phyloP scores from a whole-genome alignment of 2,329 filamentous ascomycete genomes.

The Dryadomyces quercivorus region DNA sequence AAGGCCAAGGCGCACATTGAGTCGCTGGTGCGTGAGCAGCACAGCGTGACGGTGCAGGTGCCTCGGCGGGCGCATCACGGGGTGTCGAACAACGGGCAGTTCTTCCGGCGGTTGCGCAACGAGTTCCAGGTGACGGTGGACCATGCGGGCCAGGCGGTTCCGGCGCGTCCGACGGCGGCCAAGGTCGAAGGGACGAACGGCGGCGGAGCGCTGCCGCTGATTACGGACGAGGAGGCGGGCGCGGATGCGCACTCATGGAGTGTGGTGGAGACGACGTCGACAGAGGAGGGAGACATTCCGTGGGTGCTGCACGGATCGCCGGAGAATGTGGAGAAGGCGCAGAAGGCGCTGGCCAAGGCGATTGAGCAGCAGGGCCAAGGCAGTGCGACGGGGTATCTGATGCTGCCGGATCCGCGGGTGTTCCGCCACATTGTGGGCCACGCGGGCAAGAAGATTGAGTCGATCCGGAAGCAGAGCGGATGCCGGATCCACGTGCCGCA shows the following conservation, averaged over 20 bases:
- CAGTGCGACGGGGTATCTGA: conserved; percentile 70
- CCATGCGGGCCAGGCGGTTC: conserved; percentile 69
- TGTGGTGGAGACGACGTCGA: conserved; percentile 49
- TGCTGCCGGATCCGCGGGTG: conserved; percentile 76
- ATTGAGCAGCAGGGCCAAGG: conserved; percentile 59
- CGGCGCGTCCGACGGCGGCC: conserved; percentile 51
- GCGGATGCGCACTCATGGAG: conserved; percentile 73
- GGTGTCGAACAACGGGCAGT: conserved; percentile 77
- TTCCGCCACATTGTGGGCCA: conserved; percentile 87
- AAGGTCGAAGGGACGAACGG: conserved; percentile 35
- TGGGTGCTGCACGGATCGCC: conserved; percentile 76
- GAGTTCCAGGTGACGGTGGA: conserved; percentile 85
- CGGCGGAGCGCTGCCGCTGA: conserved; percentile 66
- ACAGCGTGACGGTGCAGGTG: conserved; percentile 77
- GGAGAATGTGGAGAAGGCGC: conserved; percentile 74
- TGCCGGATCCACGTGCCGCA: conserved; percentile 93
- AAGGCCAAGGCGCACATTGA: conserved; percentile 80
- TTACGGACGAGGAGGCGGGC: conserved; percentile 51
- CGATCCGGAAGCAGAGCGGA: conserved; percentile 81
- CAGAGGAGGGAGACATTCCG: conserved; percentile 60
- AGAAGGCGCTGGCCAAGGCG: conserved; percentile 54
- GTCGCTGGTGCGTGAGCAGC: conserved; percentile 68
- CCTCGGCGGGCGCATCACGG: conserved; percentile 73
- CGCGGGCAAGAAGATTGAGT: conserved; percentile 82
- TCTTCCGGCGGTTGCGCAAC: conserved; percentile 83